These are phyloP conservation scores for Zygosaccharomyces pseudorouxii DNA, from an alignment of 805 yeast genomes.

Conservation along the genomic window DNA sequence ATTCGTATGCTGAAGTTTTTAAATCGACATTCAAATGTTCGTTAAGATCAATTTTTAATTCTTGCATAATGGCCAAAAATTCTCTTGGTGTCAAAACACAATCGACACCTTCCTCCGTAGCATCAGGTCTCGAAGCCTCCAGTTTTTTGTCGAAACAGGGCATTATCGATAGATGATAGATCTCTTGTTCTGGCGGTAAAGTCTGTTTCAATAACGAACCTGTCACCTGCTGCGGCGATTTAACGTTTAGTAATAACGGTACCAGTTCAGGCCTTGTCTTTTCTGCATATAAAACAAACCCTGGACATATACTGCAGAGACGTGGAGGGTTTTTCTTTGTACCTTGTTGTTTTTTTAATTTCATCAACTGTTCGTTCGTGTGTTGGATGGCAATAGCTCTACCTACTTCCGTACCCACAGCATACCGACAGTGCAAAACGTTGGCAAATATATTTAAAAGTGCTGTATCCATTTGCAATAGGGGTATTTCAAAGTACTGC, in stretches of 20 bases:
- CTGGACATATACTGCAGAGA: slow-evolving; percentile 82
- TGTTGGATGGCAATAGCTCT: slow-evolving; percentile 58
- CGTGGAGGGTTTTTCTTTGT: slow-evolving; percentile 39
- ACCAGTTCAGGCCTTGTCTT: slow-evolving; percentile 87
- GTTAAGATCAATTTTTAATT: slow-evolving; percentile 41
- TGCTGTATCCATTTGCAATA: slow-evolving; percentile 57
- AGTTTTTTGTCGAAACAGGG: slow-evolving; percentile 96
- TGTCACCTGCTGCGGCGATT: slow-evolving; percentile 91
- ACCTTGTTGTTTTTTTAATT: slow-evolving; percentile 12
- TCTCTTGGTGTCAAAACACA: slow-evolving; percentile 93
- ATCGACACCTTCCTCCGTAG: slow-evolving; percentile 67
- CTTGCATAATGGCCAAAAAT: slow-evolving; percentile 64
- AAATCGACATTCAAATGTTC: slow-evolving; percentile 10
- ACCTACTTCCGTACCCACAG: slow-evolving; percentile 84
- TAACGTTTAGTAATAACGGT: slow-evolving; percentile 64
- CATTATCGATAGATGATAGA: slow-evolving; percentile 86
- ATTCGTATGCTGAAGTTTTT: slow-evolving; percentile 5
- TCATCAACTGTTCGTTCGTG: slow-evolving; percentile 40
- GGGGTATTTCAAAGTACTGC: slow-evolving; percentile 48
- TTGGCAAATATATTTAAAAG: slow-evolving; percentile 52
- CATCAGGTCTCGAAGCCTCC: slow-evolving; percentile 85
- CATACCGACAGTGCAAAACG: slow-evolving; percentile 58
- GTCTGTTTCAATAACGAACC: slow-evolving; percentile 67
- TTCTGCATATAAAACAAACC: slow-evolving; percentile 93
- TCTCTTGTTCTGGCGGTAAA: slow-evolving; percentile 37